phyloP scores from a whole-genome alignment of 163 green algal genomes.

The Chlorella variabilis region DNA sequence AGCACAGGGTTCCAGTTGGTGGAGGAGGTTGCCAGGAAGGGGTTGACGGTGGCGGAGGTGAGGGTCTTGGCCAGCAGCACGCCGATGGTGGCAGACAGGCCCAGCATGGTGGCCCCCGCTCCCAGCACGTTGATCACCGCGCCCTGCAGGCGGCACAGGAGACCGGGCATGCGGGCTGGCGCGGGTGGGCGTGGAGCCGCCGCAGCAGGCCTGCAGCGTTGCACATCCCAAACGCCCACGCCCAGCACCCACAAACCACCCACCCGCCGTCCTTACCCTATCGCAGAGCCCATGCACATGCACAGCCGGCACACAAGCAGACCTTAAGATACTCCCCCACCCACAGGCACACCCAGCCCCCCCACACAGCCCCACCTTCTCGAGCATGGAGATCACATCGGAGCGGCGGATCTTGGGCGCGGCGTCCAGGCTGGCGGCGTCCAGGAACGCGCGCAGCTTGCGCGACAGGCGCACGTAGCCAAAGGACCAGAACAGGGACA shows the following conservation, averaged over 20 bases:
- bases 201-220: too few species aligned
- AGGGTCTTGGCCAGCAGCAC: slow-evolving; percentile 96
- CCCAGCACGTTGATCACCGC: slow-evolving; percentile 85
- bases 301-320: too few species aligned
- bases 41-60: slow-evolving; percentile 88
- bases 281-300: too few species aligned
- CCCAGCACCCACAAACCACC: too few species aligned
- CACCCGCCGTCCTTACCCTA: too few species aligned
- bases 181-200: too few species aligned
- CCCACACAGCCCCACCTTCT: too few species aligned
- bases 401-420: slow-evolving; percentile 44
- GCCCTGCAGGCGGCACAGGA: slow-evolving; percentile 55
- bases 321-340: too few species aligned
- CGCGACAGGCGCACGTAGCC: slow-evolving; percentile 80
- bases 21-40: slow-evolving; percentile 81
- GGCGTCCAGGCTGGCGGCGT: slow-evolving; percentile 38
- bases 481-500: slow-evolving; percentile 92
- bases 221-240: too few species aligned
- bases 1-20: slow-evolving; percentile 92
- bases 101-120: slow-evolving; percentile 78
- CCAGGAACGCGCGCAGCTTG: slow-evolving; percentile 76
- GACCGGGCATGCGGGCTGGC: too few species aligned
- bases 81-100: slow-evolving; percentile 81
- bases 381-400: slow-evolving; percentile 54
- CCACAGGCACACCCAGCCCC: too few species aligned